Percentiles rank a stretch among this genome's conserved stretches.
These are phyloP conservation scores for Phytopythium delawarense DNA, from an alignment of 352 stramenopile species.

Conservation along the genomic window DNA sequence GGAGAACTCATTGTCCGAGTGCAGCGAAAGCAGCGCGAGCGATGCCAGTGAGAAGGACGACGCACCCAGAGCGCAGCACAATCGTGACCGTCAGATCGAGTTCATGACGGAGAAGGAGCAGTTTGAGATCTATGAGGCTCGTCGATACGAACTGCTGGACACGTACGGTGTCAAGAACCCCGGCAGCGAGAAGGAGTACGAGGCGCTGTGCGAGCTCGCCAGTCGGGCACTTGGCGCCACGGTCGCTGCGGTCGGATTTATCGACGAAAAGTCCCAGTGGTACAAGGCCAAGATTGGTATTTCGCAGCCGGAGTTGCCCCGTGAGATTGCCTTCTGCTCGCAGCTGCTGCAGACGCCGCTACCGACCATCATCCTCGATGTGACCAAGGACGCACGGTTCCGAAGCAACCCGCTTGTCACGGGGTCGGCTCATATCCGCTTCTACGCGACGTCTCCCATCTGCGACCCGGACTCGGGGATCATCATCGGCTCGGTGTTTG, in stretches of 20 bases:
- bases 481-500: slow-evolving; percentile 78
- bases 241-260: slow-evolving; percentile 66
- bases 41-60: slow-evolving; percentile 23
- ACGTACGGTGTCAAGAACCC: slow-evolving; percentile 43
- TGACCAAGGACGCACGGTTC: slow-evolving; percentile 81
- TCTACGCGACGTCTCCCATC: slow-evolving; percentile 87
- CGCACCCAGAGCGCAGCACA: slow-evolving; percentile 11
- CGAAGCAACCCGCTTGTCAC: slow-evolving; percentile 82
- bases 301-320: slow-evolving; percentile 49
- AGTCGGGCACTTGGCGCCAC: slow-evolving; percentile 51
- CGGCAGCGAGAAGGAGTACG: slow-evolving; percentile 49
- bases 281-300: slow-evolving; percentile 76
- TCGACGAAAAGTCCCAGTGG: slow-evolving; percentile 57
- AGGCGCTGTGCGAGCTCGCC: slow-evolving; percentile 68
- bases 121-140: slow-evolving; percentile 44
- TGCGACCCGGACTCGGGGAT: slow-evolving; percentile 49
- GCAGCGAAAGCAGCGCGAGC: slow-evolving; percentile 23
- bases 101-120: slow-evolving; percentile 42
- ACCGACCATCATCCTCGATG: slow-evolving; percentile 81
- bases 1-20: slow-evolving; percentile 22
- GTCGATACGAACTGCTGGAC: slow-evolving; percentile 34
- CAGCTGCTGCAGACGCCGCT: slow-evolving; percentile 37
- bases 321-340: slow-evolving; percentile 64
- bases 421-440: slow-evolving; percentile 86
- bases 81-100: slow-evolving; percentile 22